Evolutionary conservation across 768 basidiomycete species (phyloP), one percentile per base, ranked within the genome.

Genomic region (Mycena metata): DNA sequence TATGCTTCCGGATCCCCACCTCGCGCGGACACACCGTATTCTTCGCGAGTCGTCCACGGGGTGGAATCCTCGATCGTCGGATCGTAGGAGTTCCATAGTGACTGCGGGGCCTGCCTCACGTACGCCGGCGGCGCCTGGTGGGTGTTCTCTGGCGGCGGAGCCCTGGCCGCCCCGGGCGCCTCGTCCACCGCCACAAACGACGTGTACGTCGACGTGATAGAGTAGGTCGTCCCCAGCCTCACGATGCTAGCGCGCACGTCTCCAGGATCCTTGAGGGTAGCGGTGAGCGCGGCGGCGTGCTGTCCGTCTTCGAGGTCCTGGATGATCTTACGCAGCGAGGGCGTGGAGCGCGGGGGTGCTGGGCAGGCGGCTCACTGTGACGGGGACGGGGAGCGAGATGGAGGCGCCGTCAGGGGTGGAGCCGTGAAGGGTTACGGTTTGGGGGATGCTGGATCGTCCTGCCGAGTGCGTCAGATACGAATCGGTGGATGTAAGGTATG

Each of bases 281-380:
- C 30, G 2, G 17, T 5, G n/a, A 62, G 13, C 55, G 21, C 69
- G 39, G 39, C 39, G 39, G 39, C 2, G 43, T 71, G 62, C 21
- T 61, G 46, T 4, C 69, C 66, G 35, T 71, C 69, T 36, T 67
- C 66, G 19, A 71, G 60, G 26, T 71, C 70, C 26, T 71, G 66
- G 43, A 71, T 67, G 66, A 71, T 56, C 50, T 64, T 67, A 47
- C 66, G 62, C 70, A 6, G 70, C 62, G 43, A 67, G 57, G 2
- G 66, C 70, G 45, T 67, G 66, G 33, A 68, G 36, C 26, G 66
- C 57, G 10, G 70, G 66, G 13, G 70, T 49, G 21, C 60, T 56
- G 5, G 55, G 63, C 0, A 71, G 70, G 42, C 51, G 56, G 63
- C 70, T 71, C 23, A 61, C 26, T 1, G 70, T 68, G 5, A 71